Conservation (phyloP, 2,329 filamentous ascomycete species). For the Colletotrichum neosansevieriae region DNA sequence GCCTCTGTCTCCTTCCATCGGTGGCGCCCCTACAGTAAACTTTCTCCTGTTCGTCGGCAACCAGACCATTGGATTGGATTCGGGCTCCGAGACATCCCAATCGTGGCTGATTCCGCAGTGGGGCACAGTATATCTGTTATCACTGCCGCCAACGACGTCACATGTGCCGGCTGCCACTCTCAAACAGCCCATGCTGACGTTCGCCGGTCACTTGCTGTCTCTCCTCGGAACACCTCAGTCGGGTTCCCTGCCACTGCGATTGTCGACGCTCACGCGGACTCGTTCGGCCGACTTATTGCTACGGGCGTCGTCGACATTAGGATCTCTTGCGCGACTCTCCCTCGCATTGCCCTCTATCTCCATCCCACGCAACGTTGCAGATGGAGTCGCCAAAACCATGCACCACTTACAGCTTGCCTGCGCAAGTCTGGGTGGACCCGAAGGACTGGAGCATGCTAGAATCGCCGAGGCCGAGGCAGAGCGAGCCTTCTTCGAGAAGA, state of each 20-base stretch:
- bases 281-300: conserved; percentile 87
- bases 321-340: conserved; percentile 89
- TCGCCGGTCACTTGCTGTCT: conserved; percentile 89
- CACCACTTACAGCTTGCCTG: conserved; percentile 83
- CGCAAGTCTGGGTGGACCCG: conserved; percentile 71
- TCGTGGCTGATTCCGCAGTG: conserved; percentile 96
- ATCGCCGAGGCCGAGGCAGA: conserved; percentile 91
- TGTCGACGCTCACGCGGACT: conserved; percentile 88
- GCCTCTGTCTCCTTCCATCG: conserved; percentile 95
- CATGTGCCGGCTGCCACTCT: conserved; percentile 75
- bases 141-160: conserved; percentile 54
- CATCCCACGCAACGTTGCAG: conserved; percentile 87
- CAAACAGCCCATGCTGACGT: conserved; percentile 85
- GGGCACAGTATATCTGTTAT: conserved; percentile 78
- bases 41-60: conserved; percentile 93
- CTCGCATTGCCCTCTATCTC: conserved; percentile 88
- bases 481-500: conserved; percentile 96
- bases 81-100: conserved; percentile 63
- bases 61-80: conserved; percentile 71
- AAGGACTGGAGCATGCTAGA: conserved; percentile 83
- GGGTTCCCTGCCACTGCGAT: conserved; percentile 85
- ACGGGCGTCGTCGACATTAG: conserved; percentile 91
- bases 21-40: conserved; percentile 92
- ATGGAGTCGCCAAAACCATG: conserved; percentile 85
- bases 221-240: conserved; percentile 87